Percentiles rank a stretch among this genome's conserved stretches.
phyloP scores from a whole-genome alignment of 164 flowering plant species.

The Akebia trifoliata region DNA sequence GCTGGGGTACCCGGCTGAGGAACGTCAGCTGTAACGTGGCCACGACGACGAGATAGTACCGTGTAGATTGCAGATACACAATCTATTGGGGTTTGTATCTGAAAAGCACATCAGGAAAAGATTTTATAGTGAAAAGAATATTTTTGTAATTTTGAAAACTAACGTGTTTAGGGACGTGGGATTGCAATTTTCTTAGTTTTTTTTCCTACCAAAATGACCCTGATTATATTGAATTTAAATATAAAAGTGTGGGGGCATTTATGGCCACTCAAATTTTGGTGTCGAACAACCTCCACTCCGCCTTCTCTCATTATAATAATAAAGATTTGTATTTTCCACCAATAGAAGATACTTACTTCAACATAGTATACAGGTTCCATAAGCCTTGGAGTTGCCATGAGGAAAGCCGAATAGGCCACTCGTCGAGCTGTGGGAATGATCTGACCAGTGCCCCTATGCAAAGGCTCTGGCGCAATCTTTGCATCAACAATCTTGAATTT shows the following conservation, averaged over 20 bases:
- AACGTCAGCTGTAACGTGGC: conserved; percentile 95
- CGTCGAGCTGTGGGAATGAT: conserved; percentile 98
- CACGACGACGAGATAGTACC: conserved; percentile 94
- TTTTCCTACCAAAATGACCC: too few relatives aligned
- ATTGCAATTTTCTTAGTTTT: neutral
- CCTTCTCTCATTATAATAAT: too few relatives aligned
- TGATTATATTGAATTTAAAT: too few relatives aligned
- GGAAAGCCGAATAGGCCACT: conserved; percentile 94
- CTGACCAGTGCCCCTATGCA: conserved; percentile 94
- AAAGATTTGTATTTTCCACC: neutral
- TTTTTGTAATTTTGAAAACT: too few relatives aligned
- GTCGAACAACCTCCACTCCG: too few relatives aligned
- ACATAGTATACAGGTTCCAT: conserved; percentile 99
- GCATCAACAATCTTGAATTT: conserved; percentile 99
- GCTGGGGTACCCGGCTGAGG: conserved; percentile 99
- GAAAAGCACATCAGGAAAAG: conserved; percentile 20
- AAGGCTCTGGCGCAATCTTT: conserved; percentile 83
- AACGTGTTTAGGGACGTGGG: neutral
- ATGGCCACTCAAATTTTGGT: too few relatives aligned
- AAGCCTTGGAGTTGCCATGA: conserved; percentile 96
- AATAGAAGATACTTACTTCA: conserved; percentile 44
- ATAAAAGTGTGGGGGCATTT: too few relatives aligned
- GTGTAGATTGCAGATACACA: conserved; percentile 97
- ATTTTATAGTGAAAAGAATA: neutral
- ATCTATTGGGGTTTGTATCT: conserved; percentile 99